A percentile compares a stretch with the other conserved stretches of the same genome.
Conservation (phyloP, 192 early-diverging fungal genomes). For the Dissophora ornata region DNA sequence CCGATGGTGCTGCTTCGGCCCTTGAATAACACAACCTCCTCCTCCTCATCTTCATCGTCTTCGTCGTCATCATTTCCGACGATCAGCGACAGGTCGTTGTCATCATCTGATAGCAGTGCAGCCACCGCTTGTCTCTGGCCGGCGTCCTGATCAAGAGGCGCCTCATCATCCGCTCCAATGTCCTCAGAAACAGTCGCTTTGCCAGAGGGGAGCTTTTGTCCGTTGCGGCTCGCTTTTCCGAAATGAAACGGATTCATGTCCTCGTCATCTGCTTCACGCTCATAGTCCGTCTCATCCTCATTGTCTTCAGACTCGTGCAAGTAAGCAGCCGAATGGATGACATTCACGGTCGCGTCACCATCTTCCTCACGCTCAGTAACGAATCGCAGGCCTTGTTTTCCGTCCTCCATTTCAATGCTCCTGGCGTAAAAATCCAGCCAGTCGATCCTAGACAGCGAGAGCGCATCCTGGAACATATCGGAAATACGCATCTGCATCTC, state of each 20-base stretch:
- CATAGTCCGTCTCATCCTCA: conserved; percentile 43
- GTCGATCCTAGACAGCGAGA: conserved; percentile 24
- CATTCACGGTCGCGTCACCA: conserved; percentile 11
- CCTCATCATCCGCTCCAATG: background rate
- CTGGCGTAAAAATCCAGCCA: conserved; percentile 42
- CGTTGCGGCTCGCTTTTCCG: conserved; percentile 3
- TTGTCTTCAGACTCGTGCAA: conserved; percentile 10
- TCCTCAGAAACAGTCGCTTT: background rate
- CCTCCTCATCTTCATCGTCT: conserved; percentile 53
- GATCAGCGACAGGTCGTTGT: conserved; percentile 49
- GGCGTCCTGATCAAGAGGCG: conserved; percentile 15
- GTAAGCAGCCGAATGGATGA: background rate
- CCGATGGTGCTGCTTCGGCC: conserved; percentile 39
- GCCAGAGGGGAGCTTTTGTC: background rate
- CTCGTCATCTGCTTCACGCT: conserved; percentile 32
- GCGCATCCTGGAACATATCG: conserved; percentile 51
- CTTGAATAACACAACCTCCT: conserved; percentile 59
- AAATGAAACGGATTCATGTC: conserved; percentile 36
- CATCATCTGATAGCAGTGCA: conserved; percentile 44
- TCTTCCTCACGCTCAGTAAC: conserved; percentile 28
- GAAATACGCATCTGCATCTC: conserved; percentile 54
- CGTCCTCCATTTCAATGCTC: conserved; percentile 2
- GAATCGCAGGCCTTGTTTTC: conserved; percentile 28
- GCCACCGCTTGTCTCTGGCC: conserved; percentile 42
- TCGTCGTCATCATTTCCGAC: conserved; percentile 41